Percentiles rank a stretch among this genome's conserved stretches.
Conservation (phyloP, 768 basidiomycete genomes). For the Mycena albidolilacea region DNA sequence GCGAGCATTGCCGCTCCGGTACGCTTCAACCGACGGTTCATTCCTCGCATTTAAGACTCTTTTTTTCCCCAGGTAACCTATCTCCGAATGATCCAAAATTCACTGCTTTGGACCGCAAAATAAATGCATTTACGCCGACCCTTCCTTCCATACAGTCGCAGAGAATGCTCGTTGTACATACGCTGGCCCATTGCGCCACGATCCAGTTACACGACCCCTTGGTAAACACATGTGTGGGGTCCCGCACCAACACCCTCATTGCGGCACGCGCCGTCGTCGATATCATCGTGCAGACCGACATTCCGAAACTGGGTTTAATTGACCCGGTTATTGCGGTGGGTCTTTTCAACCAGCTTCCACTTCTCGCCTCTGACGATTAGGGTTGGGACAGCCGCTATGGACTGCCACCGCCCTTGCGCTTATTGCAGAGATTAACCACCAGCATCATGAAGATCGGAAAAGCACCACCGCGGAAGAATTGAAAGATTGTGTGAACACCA, state of each 20-base stretch:
- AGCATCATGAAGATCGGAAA: background rate
- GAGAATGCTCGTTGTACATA: conserved; percentile 43
- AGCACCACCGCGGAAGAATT: background rate
- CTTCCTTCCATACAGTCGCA: conserved; percentile 23
- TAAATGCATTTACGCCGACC: conserved; percentile 13
- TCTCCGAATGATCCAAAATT: conserved; percentile 41
- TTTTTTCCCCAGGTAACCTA: background rate
- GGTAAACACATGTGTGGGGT: conserved; percentile 24
- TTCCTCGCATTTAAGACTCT: background rate
- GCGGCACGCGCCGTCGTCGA: conserved; percentile 26
- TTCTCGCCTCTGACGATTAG: background rate
- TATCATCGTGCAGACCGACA: conserved; percentile 17
- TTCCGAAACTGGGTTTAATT: background rate
- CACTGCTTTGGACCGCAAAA: conserved; percentile 38
- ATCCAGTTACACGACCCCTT: conserved; percentile 45
- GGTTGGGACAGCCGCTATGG: background rate
- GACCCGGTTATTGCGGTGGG: background rate
- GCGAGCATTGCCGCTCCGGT: conserved; percentile 6
- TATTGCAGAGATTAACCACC: background rate
- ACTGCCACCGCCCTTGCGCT: background rate
- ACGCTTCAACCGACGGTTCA: background rate
- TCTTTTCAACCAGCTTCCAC: background rate
- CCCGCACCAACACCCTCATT: conserved; percentile 14
- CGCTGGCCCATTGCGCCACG: conserved; percentile 43
- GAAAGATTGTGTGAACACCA: background rate